Percentiles rank a stretch among this genome's conserved stretches.
Evolutionary conservation across 306 rosid species (phyloP).

Genomic region (Senna siamea): DNA sequence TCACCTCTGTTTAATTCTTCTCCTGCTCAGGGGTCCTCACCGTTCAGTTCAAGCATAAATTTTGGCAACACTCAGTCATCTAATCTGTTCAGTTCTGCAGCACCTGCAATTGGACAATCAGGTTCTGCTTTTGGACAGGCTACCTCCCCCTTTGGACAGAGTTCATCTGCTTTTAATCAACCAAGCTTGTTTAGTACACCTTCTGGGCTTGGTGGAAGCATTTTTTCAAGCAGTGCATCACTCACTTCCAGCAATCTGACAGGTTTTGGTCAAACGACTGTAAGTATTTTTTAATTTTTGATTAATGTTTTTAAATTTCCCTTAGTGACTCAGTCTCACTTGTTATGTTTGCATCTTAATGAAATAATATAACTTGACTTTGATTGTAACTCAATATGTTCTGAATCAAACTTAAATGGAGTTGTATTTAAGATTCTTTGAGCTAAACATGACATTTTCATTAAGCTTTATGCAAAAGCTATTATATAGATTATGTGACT

Average conservation of each 20-base stretch:
- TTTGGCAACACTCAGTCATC: conserved; percentile 64
- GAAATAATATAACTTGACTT: conserved; percentile 9
- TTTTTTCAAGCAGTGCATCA: conserved; percentile 60
- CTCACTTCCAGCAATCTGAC: conserved; percentile 54
- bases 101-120: conserved; percentile 57
- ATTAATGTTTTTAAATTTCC: background rate
- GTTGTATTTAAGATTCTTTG: background rate
- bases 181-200: conserved; percentile 58
- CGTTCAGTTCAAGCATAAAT: conserved; percentile 55
- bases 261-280: conserved; percentile 66
- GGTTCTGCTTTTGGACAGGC: conserved; percentile 59
- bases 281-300: conserved; percentile 48
- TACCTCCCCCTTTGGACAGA: conserved; percentile 61
- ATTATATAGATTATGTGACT: background rate
- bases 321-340: background rate
- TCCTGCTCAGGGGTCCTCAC: conserved; percentile 52
- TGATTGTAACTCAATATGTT: background rate
- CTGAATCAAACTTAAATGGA: background rate
- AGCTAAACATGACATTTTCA: background rate
- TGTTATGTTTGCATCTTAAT: background rate
- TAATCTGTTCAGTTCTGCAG: conserved; percentile 55
- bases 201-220: conserved; percentile 60
- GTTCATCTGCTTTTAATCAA: conserved; percentile 45
- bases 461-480: background rate
- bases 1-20: conserved; percentile 54